Evolutionary conservation across 768 basidiomycete genomes (phyloP), one percentile per base, ranked within the genome.

Genomic region (Auriculariales sp.): DNA sequence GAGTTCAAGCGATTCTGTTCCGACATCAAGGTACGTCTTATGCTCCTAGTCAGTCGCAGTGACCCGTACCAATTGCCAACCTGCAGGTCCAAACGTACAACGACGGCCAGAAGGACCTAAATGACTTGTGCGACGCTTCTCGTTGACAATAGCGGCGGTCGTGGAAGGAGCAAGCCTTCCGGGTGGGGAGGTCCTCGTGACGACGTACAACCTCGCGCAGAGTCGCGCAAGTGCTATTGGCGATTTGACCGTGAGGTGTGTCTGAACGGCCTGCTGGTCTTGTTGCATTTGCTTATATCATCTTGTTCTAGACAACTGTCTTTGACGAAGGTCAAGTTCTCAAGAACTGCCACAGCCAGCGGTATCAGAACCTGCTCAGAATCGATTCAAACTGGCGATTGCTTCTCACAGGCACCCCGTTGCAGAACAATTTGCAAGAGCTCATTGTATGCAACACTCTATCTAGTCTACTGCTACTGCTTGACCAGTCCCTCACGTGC

Each of bases 281-380:
- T 12, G n/a, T n/a, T n/a, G n/a, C n/a, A n/a, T n/a, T n/a, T n/a
- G n/a, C n/a, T n/a, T n/a, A n/a, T n/a, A n/a, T n/a, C n/a, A n/a
- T n/a, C n/a, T n/a, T n/a, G n/a, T 30, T 24, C 7, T 56, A 98
- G 94, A 84, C 80, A 28, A 91, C 88, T 57, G 80, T 98, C 45
- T 98, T 87, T 58, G 95, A 99, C 59, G 95, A 99, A 64, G 95
- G 95, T 2, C 95, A 99, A 61, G 80, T 92, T 47, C 70, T 99
- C 54, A 99, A 99, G 70, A 99, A 97, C 61, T 93, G 88, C 64
- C 85, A 93, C 55, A 94, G 91, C n/a, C 90, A 95, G 58, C 84
- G 93, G 19, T 98, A 99, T 62, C 81, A 86, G 60, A 77, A 88
- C 9, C 66, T 99, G 12, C 69, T 98, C 56, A 83, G 81, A 59